These are phyloP conservation scores for Zea mays DNA, from an alignment of 176 grass and related monocot species.

Conservation along the genomic window Zm-B73-REFERENCE-NAM-5.0 NC_050101.1:176198001-176198500, in stretches of 20 bases:
- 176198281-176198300: neutral
- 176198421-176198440: neutral
- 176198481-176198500: neutral
- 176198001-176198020: too few relatives aligned
- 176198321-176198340: neutral
- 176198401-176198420: neutral
- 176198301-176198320: neutral
- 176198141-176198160: neutral
- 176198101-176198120: neutral
- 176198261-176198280: neutral
- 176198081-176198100: too few relatives aligned
- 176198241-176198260: neutral
- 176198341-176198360: neutral
- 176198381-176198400: neutral
- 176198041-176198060: too few relatives aligned
- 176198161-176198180: neutral
- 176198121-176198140: neutral
- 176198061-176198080: too few relatives aligned
- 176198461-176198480: neutral
- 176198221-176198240: neutral
- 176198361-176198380: neutral
- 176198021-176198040: too few relatives aligned
- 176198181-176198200: neutral
- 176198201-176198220: neutral
- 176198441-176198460: neutral